Percentiles rank a stretch among this genome's conserved stretches.
Conservation (phyloP, 2,329 filamentous ascomycete species). For the Xenosphaeropsis pyriputrescens region DNA sequence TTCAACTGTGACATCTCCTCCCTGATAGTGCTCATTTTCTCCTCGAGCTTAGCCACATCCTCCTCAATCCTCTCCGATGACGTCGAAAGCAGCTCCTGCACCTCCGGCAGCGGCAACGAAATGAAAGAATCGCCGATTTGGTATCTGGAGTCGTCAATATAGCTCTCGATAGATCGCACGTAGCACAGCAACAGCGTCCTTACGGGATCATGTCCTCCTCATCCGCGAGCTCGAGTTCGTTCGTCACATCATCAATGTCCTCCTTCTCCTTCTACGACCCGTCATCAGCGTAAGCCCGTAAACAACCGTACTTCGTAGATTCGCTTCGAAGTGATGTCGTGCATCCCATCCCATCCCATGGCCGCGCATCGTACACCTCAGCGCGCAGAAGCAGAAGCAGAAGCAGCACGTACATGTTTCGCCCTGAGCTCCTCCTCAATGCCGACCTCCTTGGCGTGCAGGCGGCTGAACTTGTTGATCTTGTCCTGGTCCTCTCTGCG, state of each 20-base stretch:
- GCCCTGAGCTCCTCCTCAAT: constrained; percentile 68
- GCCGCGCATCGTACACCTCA: neutral
- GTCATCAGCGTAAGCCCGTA: constrained; percentile 37
- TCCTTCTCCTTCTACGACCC: constrained; percentile 86
- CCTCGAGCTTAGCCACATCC: constrained; percentile 63
- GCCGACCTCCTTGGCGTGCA: constrained; percentile 72
- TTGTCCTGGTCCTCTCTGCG: constrained; percentile 95
- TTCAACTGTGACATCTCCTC: constrained; percentile 88
- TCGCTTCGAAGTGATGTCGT: no score
- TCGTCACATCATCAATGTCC: constrained; percentile 84
- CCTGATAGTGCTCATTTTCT: constrained; percentile 56
- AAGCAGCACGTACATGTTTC: constrained; percentile 48
- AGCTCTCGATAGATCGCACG: neutral
- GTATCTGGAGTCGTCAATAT: constrained; percentile 43
- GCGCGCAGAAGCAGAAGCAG: neutral
- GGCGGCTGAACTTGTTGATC: constrained; percentile 92
- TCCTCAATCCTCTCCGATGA: constrained; percentile 62
- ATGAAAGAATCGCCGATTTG: constrained; percentile 96
- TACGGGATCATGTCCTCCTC: constrained; percentile 91
- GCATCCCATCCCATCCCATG: no score
- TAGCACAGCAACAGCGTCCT: neutral
- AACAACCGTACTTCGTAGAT: no score
- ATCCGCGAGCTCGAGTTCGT: constrained; percentile 84
- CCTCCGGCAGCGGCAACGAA: constrained; percentile 67
- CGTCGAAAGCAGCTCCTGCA: constrained; percentile 66